Evolutionary conservation across 306 rosid species (phyloP).

Genomic region (Inga leiocalycina): DNA sequence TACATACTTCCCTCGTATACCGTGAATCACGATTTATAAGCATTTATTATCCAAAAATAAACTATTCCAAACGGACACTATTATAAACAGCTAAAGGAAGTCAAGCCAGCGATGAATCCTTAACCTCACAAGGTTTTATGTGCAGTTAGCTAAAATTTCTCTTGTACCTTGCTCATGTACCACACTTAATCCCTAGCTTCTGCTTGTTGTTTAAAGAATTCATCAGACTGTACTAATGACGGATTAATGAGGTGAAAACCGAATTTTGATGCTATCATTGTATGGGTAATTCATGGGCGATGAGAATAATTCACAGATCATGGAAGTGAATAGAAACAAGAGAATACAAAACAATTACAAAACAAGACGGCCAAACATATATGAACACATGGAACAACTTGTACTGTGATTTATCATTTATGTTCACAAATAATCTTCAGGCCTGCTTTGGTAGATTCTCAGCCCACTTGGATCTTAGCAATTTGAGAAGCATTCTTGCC

Average conservation of each 20-base stretch:
- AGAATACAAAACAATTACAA: neutral
- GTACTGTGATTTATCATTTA: slow-evolving; percentile 7
- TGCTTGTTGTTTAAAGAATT: neutral
- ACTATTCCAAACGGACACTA: too few relatives aligned
- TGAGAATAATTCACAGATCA: neutral
- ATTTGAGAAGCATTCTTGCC: slow-evolving; percentile 76
- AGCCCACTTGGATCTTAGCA: slow-evolving; percentile 65
- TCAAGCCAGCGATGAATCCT: too few relatives aligned
- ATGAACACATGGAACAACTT: neutral
- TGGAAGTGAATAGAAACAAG: neutral
- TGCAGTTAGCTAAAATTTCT: too few relatives aligned
- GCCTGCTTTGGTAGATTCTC: slow-evolving; percentile 37
- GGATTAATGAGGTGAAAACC: neutral
- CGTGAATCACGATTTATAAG: too few relatives aligned
- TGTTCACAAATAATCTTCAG: slow-evolving; percentile 8
- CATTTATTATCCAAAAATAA: too few relatives aligned
- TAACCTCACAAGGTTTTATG: too few relatives aligned
- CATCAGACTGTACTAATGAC: neutral
- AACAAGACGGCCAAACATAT: neutral
- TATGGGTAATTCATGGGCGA: neutral
- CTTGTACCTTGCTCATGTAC: neutral
- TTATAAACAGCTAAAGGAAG: too few relatives aligned
- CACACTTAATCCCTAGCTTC: neutral
- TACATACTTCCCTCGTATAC: too few relatives aligned
- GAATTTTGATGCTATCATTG: neutral